A percentile compares a stretch with the other conserved stretches of the same genome.
Conservation (phyloP, 495 filamentous ascomycete species). For the Aspergillus indologenus region DNA sequence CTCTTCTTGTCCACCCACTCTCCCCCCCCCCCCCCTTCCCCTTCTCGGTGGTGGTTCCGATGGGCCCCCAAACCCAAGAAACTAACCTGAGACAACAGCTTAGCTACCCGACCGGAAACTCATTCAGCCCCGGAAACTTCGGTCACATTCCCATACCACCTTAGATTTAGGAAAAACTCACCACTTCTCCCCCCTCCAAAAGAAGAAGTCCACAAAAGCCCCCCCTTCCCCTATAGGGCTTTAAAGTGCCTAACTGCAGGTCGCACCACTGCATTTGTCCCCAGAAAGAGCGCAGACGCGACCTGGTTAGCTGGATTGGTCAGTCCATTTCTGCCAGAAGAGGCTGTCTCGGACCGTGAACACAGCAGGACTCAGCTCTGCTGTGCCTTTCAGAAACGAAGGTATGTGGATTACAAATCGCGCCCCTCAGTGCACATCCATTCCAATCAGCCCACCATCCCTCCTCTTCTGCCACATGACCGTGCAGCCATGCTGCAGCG, state of each 20-base stretch:
- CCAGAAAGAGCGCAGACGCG: constrained; percentile 16
- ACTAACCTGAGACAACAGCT: constrained; percentile 18
- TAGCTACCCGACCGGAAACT: constrained; percentile 21
- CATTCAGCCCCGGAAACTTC: constrained; percentile 6
- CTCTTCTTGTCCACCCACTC: no score
- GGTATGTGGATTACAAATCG: constrained; percentile 21
- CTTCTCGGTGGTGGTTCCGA: constrained; percentile 18
- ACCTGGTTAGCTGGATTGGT: constrained; percentile 40
- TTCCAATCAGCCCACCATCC: constrained; percentile 27
- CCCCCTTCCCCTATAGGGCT: constrained; percentile 6
- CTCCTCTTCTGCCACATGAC: constrained; percentile 31
- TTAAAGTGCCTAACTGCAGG: constrained; percentile 8
- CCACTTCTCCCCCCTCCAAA: not conserved
- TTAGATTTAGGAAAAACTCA: constrained; percentile 3
- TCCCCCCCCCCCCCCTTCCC: constrained; percentile 11
- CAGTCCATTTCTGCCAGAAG: constrained; percentile 26
- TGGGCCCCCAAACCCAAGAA: constrained; percentile 7
- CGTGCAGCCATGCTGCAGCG: constrained; percentile 39
- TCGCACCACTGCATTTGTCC: constrained; percentile 19
- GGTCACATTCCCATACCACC: constrained; percentile 10
- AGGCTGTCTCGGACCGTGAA: constrained; percentile 36
- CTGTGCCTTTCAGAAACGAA: constrained; percentile 21
- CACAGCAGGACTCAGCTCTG: constrained; percentile 33
- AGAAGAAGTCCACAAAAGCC: constrained; percentile 3
- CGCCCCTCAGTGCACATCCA: constrained; percentile 7